Conservation (phyloP, 148 eudicot species). For the Agrostemma githago region DNA sequence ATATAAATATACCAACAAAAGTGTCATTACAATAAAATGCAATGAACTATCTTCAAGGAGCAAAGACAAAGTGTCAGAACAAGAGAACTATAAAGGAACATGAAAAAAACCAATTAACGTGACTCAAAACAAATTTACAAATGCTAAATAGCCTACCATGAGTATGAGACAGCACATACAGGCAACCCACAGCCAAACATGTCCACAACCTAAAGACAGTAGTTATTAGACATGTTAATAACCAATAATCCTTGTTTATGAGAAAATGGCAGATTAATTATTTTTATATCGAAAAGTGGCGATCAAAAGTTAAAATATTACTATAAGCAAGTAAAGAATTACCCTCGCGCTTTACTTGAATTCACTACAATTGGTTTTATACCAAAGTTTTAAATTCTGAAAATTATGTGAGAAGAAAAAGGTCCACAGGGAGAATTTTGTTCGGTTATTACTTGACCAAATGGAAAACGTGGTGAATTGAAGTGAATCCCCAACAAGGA, state of each 20-base stretch:
- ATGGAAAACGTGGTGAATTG: too few relatives aligned
- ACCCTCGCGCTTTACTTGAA: too few relatives aligned
- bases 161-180: constrained; percentile 96
- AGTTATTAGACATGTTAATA: constrained; percentile 4
- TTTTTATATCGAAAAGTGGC: background rate
- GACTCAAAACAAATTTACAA: background rate
- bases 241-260: background rate
- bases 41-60: background rate
- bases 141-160: constrained; percentile 54
- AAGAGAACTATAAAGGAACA: too few relatives aligned
- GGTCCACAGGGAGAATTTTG: too few relatives aligned
- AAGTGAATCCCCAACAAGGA: too few relatives aligned
- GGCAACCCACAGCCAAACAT: constrained; percentile 99
- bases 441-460: too few relatives aligned
- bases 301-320: too few relatives aligned
- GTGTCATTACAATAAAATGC: background rate
- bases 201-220: constrained; percentile 71
- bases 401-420: too few relatives aligned
- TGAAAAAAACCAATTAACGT: too few relatives aligned
- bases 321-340: background rate
- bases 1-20: constrained; percentile 8
- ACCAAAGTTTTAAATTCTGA: too few relatives aligned
- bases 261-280: background rate
- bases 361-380: too few relatives aligned
- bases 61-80: too few relatives aligned